These are phyloP conservation scores for Parachlorella kessleri DNA, from an alignment of 139 green algal species.

Conservation along the genomic window DNA sequence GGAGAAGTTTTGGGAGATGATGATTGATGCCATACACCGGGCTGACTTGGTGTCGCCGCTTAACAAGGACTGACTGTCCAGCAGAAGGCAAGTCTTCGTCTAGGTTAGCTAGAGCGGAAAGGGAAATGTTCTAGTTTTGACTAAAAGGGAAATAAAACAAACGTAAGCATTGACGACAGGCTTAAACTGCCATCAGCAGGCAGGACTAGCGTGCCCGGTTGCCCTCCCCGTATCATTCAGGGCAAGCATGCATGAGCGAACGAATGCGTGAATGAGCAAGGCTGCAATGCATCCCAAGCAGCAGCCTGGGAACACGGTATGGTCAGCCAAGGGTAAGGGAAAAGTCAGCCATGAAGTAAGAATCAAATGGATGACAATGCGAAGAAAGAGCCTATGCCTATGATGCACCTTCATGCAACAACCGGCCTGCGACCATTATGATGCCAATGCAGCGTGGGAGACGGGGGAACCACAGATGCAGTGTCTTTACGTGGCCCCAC, in stretches of 20 bases:
- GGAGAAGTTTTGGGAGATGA: conserved; percentile 50
- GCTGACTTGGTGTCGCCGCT: conserved; percentile 36
- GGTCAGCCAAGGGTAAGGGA: too few relatives aligned
- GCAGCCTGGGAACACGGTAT: not conserved
- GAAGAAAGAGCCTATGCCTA: too few relatives aligned
- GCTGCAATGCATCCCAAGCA: not conserved
- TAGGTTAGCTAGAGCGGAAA: not conserved
- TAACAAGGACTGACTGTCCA: not conserved
- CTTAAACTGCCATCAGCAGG: not conserved
- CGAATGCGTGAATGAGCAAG: not conserved
- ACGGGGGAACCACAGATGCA: too few relatives aligned
- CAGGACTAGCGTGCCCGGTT: not conserved
- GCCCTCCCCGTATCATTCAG: not conserved
- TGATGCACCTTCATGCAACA: too few relatives aligned
- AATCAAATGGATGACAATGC: too few relatives aligned
- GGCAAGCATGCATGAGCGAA: not conserved
- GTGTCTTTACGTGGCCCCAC: too few relatives aligned
- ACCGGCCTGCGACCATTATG: too few relatives aligned
- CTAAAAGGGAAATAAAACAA: too few relatives aligned
- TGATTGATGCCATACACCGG: conserved; percentile 39
- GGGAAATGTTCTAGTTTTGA: not conserved
- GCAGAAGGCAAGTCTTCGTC: not conserved
- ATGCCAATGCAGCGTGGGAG: too few relatives aligned
- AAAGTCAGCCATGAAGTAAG: too few relatives aligned
- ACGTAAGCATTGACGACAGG: too few relatives aligned